Evolutionary conservation across 805 yeast genomes (phyloP).

Genomic region (Lachancea fermentati): DNA sequence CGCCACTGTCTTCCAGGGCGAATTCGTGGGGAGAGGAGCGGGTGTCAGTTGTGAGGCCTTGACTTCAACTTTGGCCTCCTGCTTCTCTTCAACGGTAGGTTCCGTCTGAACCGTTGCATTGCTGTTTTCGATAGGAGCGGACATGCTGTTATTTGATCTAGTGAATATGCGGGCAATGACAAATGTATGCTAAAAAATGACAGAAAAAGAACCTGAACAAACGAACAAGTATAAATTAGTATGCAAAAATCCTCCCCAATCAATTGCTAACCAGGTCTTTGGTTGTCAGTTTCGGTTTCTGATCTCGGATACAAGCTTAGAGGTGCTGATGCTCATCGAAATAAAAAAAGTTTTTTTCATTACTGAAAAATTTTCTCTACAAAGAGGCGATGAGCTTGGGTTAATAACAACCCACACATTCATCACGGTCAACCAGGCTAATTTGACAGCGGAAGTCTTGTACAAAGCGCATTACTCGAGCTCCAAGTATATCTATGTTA

Average conservation of each 20-base stretch:
- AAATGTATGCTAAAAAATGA: not conserved
- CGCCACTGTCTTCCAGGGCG: conserved; percentile 31
- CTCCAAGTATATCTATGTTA: conserved; percentile 2
- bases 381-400: not conserved
- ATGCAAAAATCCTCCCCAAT: not conserved
- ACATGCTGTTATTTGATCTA: not conserved
- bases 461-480: not conserved
- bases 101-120: conserved; percentile 4
- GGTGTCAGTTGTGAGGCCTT: conserved; percentile 22
- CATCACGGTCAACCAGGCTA: not conserved
- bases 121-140: not conserved
- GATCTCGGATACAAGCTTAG: not conserved
- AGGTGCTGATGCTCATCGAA: not conserved
- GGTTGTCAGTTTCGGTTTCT: not conserved
- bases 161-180: not conserved
- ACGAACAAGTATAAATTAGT: not conserved
- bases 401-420: not conserved
- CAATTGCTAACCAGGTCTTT: not conserved
- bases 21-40: conserved; percentile 32
- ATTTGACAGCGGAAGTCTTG: not conserved
- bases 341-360: too few relatives aligned
- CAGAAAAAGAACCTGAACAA: not conserved
- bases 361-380: not conserved
- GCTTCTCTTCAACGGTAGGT: conserved; percentile 8
- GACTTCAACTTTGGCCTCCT: conserved; percentile 12